phyloP scores from a whole-genome alignment of 2,329 filamentous ascomycete genomes.

The Byssoonygena ceratinophila region DNA sequence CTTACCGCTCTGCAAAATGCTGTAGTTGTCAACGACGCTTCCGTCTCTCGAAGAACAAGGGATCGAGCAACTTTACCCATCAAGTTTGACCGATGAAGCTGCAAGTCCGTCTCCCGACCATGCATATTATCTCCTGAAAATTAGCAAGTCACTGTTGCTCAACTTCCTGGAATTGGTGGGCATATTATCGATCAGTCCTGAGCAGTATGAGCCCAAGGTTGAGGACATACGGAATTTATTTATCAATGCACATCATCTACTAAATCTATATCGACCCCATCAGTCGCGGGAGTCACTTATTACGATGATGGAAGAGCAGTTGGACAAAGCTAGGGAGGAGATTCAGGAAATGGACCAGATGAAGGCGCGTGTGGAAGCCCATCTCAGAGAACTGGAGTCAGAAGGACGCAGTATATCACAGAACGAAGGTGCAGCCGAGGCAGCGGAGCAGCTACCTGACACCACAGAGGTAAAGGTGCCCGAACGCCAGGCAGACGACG shows the following conservation, averaged over 20 bases:
- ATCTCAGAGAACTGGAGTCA: conserved; percentile 28
- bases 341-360: conserved; percentile 66
- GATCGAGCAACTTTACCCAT: conserved; percentile 59
- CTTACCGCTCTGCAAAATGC: too few relatives aligned
- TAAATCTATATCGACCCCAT: conserved; percentile 90
- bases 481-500: neutral
- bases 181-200: conserved; percentile 56
- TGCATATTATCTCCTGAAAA: conserved; percentile 56
- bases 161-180: conserved; percentile 82
- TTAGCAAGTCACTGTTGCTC: conserved; percentile 74
- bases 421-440: neutral
- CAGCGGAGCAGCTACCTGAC: neutral
- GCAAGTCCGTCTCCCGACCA: conserved; percentile 35
- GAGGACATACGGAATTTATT: conserved; percentile 70
- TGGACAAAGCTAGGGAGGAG: conserved; percentile 62
- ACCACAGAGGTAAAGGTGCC: neutral
- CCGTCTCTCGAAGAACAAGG: conserved; percentile 59
- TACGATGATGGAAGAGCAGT: conserved; percentile 72
- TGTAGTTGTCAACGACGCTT: conserved; percentile 49
- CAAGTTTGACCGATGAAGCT: conserved; percentile 42
- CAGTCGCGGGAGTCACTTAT: conserved; percentile 85
- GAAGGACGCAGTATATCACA: conserved; percentile 20
- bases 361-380: conserved; percentile 53
- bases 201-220: conserved; percentile 59
- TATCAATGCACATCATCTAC: conserved; percentile 82